These are phyloP conservation scores for Penicillium ochrochloron DNA, from an alignment of 495 filamentous ascomycete genomes.

Conservation along the genomic window DNA sequence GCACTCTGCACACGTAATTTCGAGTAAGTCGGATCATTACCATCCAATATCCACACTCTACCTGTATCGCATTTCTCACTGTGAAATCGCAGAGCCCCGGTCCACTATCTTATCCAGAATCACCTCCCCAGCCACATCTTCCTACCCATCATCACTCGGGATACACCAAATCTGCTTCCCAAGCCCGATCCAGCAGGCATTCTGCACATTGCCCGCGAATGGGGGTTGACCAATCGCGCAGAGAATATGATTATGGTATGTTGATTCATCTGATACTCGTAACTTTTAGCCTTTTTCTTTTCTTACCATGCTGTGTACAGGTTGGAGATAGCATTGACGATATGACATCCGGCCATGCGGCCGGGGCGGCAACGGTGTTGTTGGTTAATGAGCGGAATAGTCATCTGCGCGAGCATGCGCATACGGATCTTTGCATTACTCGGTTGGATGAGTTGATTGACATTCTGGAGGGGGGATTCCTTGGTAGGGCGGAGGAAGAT, in stretches of 20 bases:
- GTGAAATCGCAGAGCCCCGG: slow-evolving; percentile 55
- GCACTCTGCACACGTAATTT: slow-evolving; percentile 96
- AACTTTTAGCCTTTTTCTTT: too few species aligned
- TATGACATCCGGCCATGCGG: slow-evolving; percentile 83
- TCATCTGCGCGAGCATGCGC: slow-evolving; percentile 71
- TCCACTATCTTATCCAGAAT: slow-evolving; percentile 71
- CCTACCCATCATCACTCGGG: slow-evolving; percentile 82
- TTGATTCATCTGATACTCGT: not conserved
- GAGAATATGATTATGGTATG: slow-evolving; percentile 61
- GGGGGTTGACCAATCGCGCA: slow-evolving; percentile 64
- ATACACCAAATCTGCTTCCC: slow-evolving; percentile 67
- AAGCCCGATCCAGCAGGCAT: slow-evolving; percentile 92
- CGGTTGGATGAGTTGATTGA: slow-evolving; percentile 72
- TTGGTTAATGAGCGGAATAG: slow-evolving; percentile 80
- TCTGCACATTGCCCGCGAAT: slow-evolving; percentile 75
- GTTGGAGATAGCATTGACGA: slow-evolving; percentile 93
- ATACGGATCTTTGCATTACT: slow-evolving; percentile 73
- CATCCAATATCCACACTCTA: not conserved
- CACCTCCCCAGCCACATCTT: slow-evolving; percentile 72
- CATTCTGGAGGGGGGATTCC: slow-evolving; percentile 71
- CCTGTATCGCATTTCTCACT: not conserved
- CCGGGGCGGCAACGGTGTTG: slow-evolving; percentile 88
- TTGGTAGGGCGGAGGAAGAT: slow-evolving; percentile 32
- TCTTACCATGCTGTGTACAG: slow-evolving; percentile 38
- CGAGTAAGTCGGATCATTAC: slow-evolving; percentile 53